Conservation (phyloP, 2,329 filamentous ascomycete genomes). For the Penicillium sp. region DNA sequence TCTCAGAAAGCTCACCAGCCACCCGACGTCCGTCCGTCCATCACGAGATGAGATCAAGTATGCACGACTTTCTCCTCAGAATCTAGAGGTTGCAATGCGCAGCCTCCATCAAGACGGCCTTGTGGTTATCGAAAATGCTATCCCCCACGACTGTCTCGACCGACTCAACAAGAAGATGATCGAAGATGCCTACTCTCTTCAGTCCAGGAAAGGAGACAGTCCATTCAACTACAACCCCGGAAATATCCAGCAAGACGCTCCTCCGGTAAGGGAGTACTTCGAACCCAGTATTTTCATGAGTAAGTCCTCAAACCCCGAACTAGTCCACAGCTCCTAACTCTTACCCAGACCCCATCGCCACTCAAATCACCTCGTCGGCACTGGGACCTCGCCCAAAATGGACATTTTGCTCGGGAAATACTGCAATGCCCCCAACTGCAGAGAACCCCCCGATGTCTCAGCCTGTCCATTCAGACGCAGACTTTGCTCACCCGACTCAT, state of each 20-base stretch:
- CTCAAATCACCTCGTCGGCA: constrained; percentile 42
- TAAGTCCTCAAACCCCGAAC: constrained; percentile 27
- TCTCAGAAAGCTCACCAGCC: neutral
- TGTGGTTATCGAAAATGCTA: constrained; percentile 55
- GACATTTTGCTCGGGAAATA: constrained; percentile 57
- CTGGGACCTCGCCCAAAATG: constrained; percentile 56
- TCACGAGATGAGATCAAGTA: constrained; percentile 44
- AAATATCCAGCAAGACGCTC: constrained; percentile 62
- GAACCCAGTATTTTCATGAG: constrained; percentile 54
- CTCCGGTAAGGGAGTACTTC: constrained; percentile 50
- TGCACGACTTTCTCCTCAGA: constrained; percentile 45
- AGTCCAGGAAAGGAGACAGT: constrained; percentile 52
- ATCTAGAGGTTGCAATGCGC: constrained; percentile 56
- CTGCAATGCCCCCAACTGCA: constrained; percentile 49
- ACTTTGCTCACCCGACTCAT: constrained; percentile 55
- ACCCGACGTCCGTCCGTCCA: constrained; percentile 38
- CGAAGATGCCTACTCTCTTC: constrained; percentile 54
- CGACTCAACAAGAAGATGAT: constrained; percentile 59
- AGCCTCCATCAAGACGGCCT: constrained; percentile 55
- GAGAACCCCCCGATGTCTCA: constrained; percentile 33
- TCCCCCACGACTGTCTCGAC: constrained; percentile 54
- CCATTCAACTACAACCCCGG: constrained; percentile 61
- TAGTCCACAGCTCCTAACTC: neutral
- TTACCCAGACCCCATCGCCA: constrained; percentile 50
- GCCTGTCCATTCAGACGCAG: constrained; percentile 59